Base-by-base conservation (phyloP, 768 basidiomycete species). In the Suillus americanus region DNA sequence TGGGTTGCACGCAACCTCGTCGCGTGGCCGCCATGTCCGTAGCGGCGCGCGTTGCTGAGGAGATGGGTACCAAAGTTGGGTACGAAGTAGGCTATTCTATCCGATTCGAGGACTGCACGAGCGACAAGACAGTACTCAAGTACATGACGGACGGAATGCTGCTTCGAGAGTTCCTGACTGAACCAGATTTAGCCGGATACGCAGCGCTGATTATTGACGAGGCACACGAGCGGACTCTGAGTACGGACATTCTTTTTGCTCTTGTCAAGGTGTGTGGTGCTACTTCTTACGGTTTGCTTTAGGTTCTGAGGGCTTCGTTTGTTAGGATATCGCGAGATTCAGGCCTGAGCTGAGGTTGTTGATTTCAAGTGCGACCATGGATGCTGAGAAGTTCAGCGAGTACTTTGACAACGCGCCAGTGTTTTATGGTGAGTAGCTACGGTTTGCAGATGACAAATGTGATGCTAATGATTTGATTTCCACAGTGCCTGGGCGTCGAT, bases 141-240 rank as follows among this genome's bases (percentile, higher is more conserved):
- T 99, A 99, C 79, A 97, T 99, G 97, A 99, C 97, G 51, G 97
- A 99, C 73, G 97, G 97, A 40, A 99, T 99, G 97, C 83, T 99
- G 33, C 80, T 99, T 53, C 86, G 97, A 72, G 95, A 99, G 77
- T 99, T 99, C 78, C 79, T 99, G 72, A 99, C 97, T 12, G 97
- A 99, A 76, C 97, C 97, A 0, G 94, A 96, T 79, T 78, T 99
- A 62, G 97, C 94, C 16, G 94, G 94, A 5, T 99, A 99, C 75
- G 90, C 95, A 55, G 94, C 90, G 37, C 80, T 99, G 71, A 95
- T 99, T 71, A 99, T 99, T 71, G 97, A 99, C 75, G 97, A 99
- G 77, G 97, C 97, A 9, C 97, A 99, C 75, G 97, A 99, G 78
- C 82, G 97, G 72, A 99, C 97, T 38, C 83, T 99, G 61, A 96